Evolutionary conservation across 1,284 basidiomycete genomes (phyloP), one percentile per base, ranked within the genome.

Genomic region (Trametes sp.): DNA sequence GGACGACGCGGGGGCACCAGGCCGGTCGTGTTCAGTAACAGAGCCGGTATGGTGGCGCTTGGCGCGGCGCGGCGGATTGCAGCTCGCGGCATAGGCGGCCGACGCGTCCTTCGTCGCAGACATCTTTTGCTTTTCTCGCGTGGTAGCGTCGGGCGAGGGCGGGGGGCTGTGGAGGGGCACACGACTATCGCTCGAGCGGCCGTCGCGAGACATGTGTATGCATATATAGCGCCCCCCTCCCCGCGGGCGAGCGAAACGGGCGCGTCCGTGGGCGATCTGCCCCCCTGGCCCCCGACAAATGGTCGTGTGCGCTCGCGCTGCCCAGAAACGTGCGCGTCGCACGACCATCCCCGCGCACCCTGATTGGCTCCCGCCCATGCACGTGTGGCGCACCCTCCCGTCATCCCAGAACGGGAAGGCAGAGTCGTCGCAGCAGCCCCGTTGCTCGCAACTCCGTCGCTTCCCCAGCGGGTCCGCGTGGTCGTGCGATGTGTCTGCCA

Each of bases 51-150:
- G 78, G 51, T 72, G 62, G 8, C 84, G 83, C 71, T 88, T 89
- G 6, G 83, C 85, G 38, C 80, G 81, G 61, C 87, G 81, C 0
- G 85, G 80, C 1, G 87, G 87, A 70, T 87, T 89, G 70, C 79
- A 82, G 67, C 81, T 81, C 0, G 79, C 84, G 9, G 81, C 70
- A 75, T 87, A 87, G 42, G 68, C 10, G 4, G 64, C 41, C 21
- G 59, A 29, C 14, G 56, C 54, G 46, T 71, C 70, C 55, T 67
- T 74, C 4, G 57, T 45, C 13, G 56, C 44, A 2, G 68, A 57
- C 72, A 72, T 72, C 50, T 56, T 2, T 2, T n/a, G 57, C 24
- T 62, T 36, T 29, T 54, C 35, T 33, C 6, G 49, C n/a, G 52
- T n/a, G 33, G 51, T 16, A 58, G 57, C 31, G 49, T 44, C 23